phyloP scores from a whole-genome alignment of 2,329 filamentous ascomycete species.

The Allantophomopsis lycopodina region DNA sequence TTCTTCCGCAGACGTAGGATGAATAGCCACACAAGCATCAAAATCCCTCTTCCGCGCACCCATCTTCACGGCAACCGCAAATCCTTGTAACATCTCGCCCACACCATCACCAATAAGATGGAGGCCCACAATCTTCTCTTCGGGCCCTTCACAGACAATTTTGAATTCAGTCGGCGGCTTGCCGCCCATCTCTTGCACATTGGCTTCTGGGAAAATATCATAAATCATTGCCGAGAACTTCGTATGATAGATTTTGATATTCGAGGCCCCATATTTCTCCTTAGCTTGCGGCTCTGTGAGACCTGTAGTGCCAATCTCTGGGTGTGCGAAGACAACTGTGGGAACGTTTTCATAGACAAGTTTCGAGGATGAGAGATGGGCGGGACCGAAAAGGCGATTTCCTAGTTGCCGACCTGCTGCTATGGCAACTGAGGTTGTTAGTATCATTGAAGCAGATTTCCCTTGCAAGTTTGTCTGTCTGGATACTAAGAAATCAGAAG shows the following conservation, averaged over 20 bases:
- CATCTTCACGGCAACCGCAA: conserved; percentile 69
- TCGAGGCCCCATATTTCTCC: conserved; percentile 29
- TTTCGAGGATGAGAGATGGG: conserved; percentile 25
- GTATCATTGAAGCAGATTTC: neutral
- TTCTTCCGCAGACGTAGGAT: conserved; percentile 66
- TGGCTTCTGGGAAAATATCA: conserved; percentile 21
- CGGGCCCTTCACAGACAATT: conserved; percentile 29
- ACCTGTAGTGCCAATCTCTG: conserved; percentile 31
- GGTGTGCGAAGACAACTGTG: conserved; percentile 36
- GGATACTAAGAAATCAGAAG: too few relatives aligned
- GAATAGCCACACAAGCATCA: conserved; percentile 62
- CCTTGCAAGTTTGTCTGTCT: too few relatives aligned
- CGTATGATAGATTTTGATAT: conserved; percentile 33
- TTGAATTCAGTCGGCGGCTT: conserved; percentile 35
- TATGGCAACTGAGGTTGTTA: conserved; percentile 26
- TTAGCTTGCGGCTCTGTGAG: conserved; percentile 33
- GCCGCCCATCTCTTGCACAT: conserved; percentile 25
- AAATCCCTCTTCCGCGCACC: conserved; percentile 67
- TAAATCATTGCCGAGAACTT: conserved; percentile 34
- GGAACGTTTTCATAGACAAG: conserved; percentile 34
- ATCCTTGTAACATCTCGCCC: conserved; percentile 65
- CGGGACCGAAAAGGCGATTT: conserved; percentile 32
- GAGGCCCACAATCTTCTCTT: conserved; percentile 34
- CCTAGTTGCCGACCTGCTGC: conserved; percentile 33
- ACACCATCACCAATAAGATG: conserved; percentile 32